These are phyloP conservation scores for Fistulinella cinereoalba DNA, from an alignment of 1,284 basidiomycete genomes.

Conservation along the genomic window DNA sequence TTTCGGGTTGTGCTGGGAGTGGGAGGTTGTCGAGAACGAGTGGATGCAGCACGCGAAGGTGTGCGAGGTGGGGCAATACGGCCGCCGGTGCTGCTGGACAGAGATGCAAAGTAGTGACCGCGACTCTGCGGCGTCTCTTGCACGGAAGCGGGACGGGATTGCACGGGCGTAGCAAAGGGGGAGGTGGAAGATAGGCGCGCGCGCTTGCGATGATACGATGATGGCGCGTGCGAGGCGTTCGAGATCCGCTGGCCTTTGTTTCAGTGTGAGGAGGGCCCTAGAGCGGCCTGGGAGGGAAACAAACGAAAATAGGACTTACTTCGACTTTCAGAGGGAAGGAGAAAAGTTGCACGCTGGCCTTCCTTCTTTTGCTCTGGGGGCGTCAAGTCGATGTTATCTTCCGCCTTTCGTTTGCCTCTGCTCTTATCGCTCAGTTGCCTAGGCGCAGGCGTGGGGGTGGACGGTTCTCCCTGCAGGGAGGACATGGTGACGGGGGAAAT, in stretches of 20 bases:
- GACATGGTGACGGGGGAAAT: constrained; percentile 10
- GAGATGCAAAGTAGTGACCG: constrained; percentile 46
- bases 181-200: constrained; percentile 52
- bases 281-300: constrained; percentile 25
- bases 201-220: constrained; percentile 67
- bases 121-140: constrained; percentile 29
- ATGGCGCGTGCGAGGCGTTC: constrained; percentile 52
- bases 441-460: constrained; percentile 33
- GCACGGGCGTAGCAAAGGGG: constrained; percentile 35
- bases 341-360: constrained; percentile 36
- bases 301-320: constrained; percentile 19
- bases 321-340: constrained; percentile 50
- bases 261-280: constrained; percentile 24
- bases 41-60: constrained; percentile 39
- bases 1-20: constrained; percentile 25
- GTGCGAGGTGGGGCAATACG: constrained; percentile 34
- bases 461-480: constrained; percentile 24
- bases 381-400: constrained; percentile 46
- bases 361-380: constrained; percentile 47
- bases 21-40: constrained; percentile 35
- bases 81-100: constrained; percentile 50
- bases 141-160: constrained; percentile 37
- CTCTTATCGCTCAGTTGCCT: constrained; percentile 35
- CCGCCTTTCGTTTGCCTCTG: constrained; percentile 52
- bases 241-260: constrained; percentile 36